These are phyloP conservation scores for Microcyclospora tardicrescens DNA, from an alignment of 2,329 filamentous ascomycete species.

Conservation along the genomic window DNA sequence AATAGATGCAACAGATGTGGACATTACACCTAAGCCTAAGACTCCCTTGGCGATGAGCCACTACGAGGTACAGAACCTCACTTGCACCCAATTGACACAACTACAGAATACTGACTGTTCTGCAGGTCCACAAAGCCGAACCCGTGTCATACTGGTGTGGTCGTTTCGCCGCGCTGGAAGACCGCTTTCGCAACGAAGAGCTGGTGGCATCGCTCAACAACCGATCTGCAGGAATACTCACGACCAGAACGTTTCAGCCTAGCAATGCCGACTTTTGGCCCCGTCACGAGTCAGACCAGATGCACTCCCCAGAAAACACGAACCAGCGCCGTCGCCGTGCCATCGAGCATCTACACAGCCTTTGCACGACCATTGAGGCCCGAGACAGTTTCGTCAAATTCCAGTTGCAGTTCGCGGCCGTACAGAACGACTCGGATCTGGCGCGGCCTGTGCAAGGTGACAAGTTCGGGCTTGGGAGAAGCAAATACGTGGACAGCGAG, in stretches of 20 bases:
- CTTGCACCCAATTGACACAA: too few relatives aligned
- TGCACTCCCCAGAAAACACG: constrained; percentile 18
- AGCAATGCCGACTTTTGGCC: not conserved
- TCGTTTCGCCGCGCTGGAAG: constrained; percentile 45
- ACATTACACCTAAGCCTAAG: not conserved
- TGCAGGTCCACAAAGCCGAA: constrained; percentile 14
- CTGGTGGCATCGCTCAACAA: constrained; percentile 25
- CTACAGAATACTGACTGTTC: not conserved
- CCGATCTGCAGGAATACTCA: constrained; percentile 27
- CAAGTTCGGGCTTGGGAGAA: not conserved
- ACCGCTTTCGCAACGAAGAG: constrained; percentile 39
- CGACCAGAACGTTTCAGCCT: not conserved
- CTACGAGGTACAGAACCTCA: too few relatives aligned
- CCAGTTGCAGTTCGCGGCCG: constrained; percentile 15
- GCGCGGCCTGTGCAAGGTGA: constrained; percentile 7
- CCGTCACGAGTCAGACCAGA: constrained; percentile 14
- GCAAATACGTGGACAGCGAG: constrained; percentile 4
- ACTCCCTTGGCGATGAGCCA: too few relatives aligned
- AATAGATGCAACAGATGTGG: not conserved
- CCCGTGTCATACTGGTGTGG: constrained; percentile 48
- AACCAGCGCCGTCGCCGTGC: constrained; percentile 17
- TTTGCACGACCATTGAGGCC: constrained; percentile 19
- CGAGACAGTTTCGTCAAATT: constrained; percentile 18
- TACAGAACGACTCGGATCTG: constrained; percentile 13
- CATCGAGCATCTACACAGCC: constrained; percentile 14